Evolutionary conservation across 768 basidiomycete genomes (phyloP).

Genomic region (Naganishia vishniacii): DNA sequence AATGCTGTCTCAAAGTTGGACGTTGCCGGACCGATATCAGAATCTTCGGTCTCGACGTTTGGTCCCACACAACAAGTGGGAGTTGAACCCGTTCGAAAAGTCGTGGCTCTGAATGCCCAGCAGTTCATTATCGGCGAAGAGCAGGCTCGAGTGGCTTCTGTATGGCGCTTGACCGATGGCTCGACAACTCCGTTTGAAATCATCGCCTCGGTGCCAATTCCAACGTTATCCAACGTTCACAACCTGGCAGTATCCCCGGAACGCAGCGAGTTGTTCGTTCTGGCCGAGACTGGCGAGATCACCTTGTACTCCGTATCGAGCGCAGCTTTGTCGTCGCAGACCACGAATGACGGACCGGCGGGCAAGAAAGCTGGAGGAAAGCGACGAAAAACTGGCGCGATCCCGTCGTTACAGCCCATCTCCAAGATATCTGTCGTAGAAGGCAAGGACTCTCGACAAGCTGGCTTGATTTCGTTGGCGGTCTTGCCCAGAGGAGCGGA

Average conservation of each 20-base stretch:
- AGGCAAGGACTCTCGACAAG: constrained; percentile 15
- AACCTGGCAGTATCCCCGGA: constrained; percentile 28
- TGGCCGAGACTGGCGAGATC: constrained; percentile 44
- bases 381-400: constrained; percentile 16
- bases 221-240: constrained; percentile 42
- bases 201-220: constrained; percentile 34
- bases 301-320: constrained; percentile 38
- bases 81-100: constrained; percentile 27
- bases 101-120: constrained; percentile 32
- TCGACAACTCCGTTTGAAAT: constrained; percentile 40
- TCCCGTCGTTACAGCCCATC: constrained; percentile 20
- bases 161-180: constrained; percentile 25
- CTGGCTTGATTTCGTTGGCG: constrained; percentile 13
- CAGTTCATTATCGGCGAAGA: constrained; percentile 26
- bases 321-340: constrained; percentile 33
- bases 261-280: constrained; percentile 31
- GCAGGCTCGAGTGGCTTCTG: constrained; percentile 19
- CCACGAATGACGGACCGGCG: background rate
- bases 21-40: constrained; percentile 32
- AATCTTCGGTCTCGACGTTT: constrained; percentile 38
- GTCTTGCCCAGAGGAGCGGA: constrained; percentile 19
- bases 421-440: constrained; percentile 13
- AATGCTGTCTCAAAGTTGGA: constrained; percentile 33
- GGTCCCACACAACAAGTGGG: constrained; percentile 34
- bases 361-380: constrained; percentile 13